Evolutionary conservation across 1,284 basidiomycete genomes (phyloP).

Genomic region (Ustilago lituana): DNA sequence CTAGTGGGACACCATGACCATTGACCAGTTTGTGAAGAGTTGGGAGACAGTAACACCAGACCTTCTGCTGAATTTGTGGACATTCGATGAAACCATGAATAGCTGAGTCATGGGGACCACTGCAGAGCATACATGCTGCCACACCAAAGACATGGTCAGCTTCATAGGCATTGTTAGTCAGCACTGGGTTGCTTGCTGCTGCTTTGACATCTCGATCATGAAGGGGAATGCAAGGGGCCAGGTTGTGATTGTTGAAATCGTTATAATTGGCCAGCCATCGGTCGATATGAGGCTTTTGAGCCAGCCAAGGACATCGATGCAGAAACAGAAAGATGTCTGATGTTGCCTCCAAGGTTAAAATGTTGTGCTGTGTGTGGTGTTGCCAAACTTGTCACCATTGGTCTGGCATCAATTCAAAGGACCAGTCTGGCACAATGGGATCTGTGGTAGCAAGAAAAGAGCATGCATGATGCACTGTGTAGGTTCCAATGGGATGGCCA

Average conservation of each 20-base stretch:
- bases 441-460: slow-evolving; percentile 1
- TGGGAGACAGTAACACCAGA: too few relatives aligned
- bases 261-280: neutral
- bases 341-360: neutral
- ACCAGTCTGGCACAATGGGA: slow-evolving; percentile 7
- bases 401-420: neutral
- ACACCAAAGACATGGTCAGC: slow-evolving; percentile 1
- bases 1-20: neutral
- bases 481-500: neutral
- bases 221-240: neutral
- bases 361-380: neutral
- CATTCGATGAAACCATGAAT: too few relatives aligned
- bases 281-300: neutral
- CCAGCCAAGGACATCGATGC: slow-evolving; percentile 3
- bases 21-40: neutral
- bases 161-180: neutral
- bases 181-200: neutral
- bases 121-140: too few relatives aligned
- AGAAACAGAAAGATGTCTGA: slow-evolving; percentile 1
- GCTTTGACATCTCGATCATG: neutral
- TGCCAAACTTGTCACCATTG: slow-evolving; percentile 17
- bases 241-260: neutral
- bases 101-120: too few relatives aligned
- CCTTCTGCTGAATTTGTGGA: too few relatives aligned
- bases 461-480: neutral